Evolutionary conservation across 495 filamentous ascomycete species (phyloP), one percentile per base, ranked within the genome.

Genomic region (Cudoniella acicularis): DNA sequence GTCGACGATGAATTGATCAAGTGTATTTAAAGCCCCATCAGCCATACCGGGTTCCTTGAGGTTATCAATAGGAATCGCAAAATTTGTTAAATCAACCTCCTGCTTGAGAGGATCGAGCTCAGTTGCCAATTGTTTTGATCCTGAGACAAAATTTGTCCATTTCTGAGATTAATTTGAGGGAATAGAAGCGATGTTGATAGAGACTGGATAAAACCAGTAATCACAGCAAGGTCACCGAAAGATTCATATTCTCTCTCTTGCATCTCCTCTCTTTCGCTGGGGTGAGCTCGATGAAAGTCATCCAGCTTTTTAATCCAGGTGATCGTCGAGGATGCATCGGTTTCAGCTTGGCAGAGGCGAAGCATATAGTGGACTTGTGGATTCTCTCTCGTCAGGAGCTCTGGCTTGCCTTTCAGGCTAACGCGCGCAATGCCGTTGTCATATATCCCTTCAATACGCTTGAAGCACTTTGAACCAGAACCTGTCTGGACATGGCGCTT

Each of bases 31-130:
- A 0, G 73, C 72, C 11, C 50, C 60, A 10, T 65, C 50, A 17
- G 73, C 60, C 65, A 72, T 69, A 0, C 67, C 71, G 0, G 72
- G 67, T 52, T 74, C 56, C 1, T 72, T 53, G 6, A 77, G 68
- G 17, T 72, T 72, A 43, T 70, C 66, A 26, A 73, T 70, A 0
- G 72, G 72, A 16, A 64, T 50, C 1, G 60, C 71, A 53, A 70
- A 73, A 3, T 70, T 58, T 8, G 50, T 51, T 13, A 76, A 58
- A 27, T 76, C 70, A 2, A 75, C 4, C 13, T 70, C 36, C 1
- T 43, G n/a, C 26, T 69, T 72, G 10, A 73, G 24, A 16, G 61
- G 9, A 25, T 66, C 66, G 13, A 76, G 22, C 55, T 72, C 66
- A 10, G 53, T 27, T 8, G 57, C 63, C 1, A 75, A 52, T 1